Conservation (phyloP, 768 basidiomycete genomes). For the Coprinopsis marcescibilis region DNA sequence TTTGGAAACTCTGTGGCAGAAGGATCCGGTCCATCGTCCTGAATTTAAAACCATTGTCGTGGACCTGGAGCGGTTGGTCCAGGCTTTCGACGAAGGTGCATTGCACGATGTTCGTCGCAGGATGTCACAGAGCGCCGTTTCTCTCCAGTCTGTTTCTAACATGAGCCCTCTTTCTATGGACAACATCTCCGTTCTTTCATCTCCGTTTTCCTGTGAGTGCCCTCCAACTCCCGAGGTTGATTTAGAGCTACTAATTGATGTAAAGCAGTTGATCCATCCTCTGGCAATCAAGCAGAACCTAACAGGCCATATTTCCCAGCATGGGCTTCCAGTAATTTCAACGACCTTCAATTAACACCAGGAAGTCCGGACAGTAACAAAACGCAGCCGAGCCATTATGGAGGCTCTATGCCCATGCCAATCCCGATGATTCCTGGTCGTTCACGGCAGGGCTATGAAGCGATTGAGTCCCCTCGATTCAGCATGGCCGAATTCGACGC, state of each 20-base stretch:
- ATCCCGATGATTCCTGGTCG: not conserved
- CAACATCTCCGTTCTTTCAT: not conserved
- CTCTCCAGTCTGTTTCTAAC: not conserved
- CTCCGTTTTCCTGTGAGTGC: constrained; percentile 6
- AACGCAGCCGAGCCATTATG: not conserved
- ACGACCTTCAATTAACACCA: not conserved
- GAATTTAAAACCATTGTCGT: constrained; percentile 45
- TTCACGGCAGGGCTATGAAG: not conserved
- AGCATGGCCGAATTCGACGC: not conserved
- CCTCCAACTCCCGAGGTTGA: too few relatives aligned
- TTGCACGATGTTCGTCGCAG: constrained; percentile 7
- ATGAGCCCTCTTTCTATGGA: not conserved
- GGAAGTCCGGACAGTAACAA: not conserved
- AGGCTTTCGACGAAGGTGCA: constrained; percentile 28
- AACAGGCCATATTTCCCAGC: constrained; percentile 2
- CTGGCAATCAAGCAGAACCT: not conserved
- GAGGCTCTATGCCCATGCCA: not conserved
- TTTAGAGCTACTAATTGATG: not conserved
- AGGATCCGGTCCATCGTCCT: constrained; percentile 45
- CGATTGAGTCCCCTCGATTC: not conserved
- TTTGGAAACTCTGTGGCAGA: constrained; percentile 53
- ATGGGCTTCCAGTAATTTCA: constrained; percentile 3
- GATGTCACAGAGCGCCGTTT: constrained; percentile 4
- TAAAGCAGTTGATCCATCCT: not conserved
- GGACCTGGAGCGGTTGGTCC: constrained; percentile 42